These are phyloP conservation scores for Panicum virgatum DNA, from an alignment of 202 grass and related monocot species.

Conservation along the genomic window DNA sequence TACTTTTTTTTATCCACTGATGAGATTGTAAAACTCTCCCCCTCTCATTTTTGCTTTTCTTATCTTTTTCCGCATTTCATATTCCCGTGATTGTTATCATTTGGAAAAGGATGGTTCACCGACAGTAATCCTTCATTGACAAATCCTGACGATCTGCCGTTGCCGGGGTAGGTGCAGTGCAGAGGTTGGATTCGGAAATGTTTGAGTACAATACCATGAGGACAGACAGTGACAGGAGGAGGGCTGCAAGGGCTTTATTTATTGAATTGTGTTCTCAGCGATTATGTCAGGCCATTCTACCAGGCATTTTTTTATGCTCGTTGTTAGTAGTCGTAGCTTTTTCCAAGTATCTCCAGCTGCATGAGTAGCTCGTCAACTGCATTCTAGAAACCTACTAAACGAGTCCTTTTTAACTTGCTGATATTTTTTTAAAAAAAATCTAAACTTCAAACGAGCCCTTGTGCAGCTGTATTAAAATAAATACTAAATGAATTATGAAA, in stretches of 20 bases:
- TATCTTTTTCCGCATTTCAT: neutral
- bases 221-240: neutral
- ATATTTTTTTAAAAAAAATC: neutral
- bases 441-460: neutral
- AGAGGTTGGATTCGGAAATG: conserved; percentile 20
- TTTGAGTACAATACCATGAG: too few relatives aligned
- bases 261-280: neutral
- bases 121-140: conserved; percentile 17
- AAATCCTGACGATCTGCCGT: neutral
- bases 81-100: conserved; percentile 18
- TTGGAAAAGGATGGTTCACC: conserved; percentile 46
- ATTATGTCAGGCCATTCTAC: neutral
- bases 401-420: too few relatives aligned
- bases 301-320: neutral
- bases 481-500: neutral
- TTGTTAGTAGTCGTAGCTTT: too few relatives aligned
- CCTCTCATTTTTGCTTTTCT: neutral
- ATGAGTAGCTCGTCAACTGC: neutral
- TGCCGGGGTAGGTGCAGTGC: neutral
- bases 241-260: conserved; percentile 8
- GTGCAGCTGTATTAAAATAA: neutral
- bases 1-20: neutral
- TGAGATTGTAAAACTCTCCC: neutral
- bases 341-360: neutral
- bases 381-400: neutral